Base-by-base conservation (phyloP, 202 grass and related monocot genomes). In the Musa balbisiana region DNA sequence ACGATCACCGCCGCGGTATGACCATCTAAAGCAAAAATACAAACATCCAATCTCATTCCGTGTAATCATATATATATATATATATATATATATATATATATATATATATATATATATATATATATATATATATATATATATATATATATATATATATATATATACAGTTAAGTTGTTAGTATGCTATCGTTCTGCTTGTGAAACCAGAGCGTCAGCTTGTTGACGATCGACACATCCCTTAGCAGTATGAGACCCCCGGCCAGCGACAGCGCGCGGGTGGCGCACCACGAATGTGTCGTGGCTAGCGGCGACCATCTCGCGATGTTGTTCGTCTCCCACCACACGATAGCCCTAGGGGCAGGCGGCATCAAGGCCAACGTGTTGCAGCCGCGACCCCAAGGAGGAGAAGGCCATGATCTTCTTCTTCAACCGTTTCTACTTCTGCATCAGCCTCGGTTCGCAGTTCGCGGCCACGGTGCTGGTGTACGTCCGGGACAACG, bases 371-470 rank as follows among this genome's bases (percentile, higher is more conserved):
- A 97, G 93, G 90, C 93, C 52, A 97, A 97, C 83, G 90, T 92
- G 58, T 91, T 90, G 90, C 81, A 77, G 24, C 24, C 55, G 84
- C 1, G 80, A 96, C 85, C 87, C 85, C 6, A 69, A 75, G 52
- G 92, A 92, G 83, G 92, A 96, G 82, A 88, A 91, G 71, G 81
- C 85, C 76, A 96, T 96, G 89, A 77, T 90, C 2, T 96, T 96
- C 85, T 92, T 96, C 92, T 96, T 96, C 83, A 96, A 92, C 84
- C 87, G 92, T 26, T 96, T 96, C 86, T 96, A 80, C 80, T 83
- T 87, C 77, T 70, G 80, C 80, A 83, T 87, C 80, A 87, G 64
- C 75, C 62, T 86, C 20, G 80, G 84, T 15, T 87, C 76, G 17
- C 64, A 80, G 14, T 73, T 87, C 54, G 76, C 84, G 19, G 84